Evolutionary conservation across 2,329 filamentous ascomycete species (phyloP), one percentile per base, ranked within the genome.

Genomic region (Byssoonygena ceratinophila): DNA sequence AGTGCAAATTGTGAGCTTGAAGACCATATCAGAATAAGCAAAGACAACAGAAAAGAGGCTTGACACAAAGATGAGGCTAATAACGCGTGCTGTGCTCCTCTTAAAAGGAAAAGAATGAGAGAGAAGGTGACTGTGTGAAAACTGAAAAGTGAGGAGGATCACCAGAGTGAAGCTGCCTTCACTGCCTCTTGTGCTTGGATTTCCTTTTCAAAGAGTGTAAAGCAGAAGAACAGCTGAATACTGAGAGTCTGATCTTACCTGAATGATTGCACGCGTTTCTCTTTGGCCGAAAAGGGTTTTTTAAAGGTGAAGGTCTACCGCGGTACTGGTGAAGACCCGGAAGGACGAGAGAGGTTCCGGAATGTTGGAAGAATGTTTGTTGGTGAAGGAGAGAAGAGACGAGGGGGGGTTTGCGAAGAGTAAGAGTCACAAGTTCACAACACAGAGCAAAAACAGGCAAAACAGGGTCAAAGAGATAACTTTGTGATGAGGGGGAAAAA

Each of bases 361-460:
- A 44, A 27, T 16, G 40, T 25, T n/a, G 22, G 20, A 3, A 41
- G 39, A 41, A 16, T 8, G 14, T 12, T 4, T 16, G 14, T 16
- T 25, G 16, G 7, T 47, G 45, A 36, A 37, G n/a, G 58, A 56
- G 51, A 56, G 50, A 20, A 39, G 11, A 29, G 16, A 37, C 37
- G 9, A 39, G 23, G 34, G 6, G 36, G 18, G 23, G 20, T 59
- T 9, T 4, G 32, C 32, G 3, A n/a, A 20, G 6, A 8, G n/a
- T n/a, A n/a, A n/a, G n/a, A n/a, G n/a, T n/a, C n/a, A n/a, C n/a
- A n/a, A n/a, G n/a, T n/a, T n/a, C n/a, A 22, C 27, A 34, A 47
- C 32, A 18, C 14, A 37, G 31, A 39, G 46, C 12, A 39, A n/a
- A 12, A 39, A n/a, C 14, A 20, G 16, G 14, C n/a, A 20, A 11